Evolutionary conservation across 768 basidiomycete genomes (phyloP).

Genomic region (Xerocomellus amylosporus): DNA sequence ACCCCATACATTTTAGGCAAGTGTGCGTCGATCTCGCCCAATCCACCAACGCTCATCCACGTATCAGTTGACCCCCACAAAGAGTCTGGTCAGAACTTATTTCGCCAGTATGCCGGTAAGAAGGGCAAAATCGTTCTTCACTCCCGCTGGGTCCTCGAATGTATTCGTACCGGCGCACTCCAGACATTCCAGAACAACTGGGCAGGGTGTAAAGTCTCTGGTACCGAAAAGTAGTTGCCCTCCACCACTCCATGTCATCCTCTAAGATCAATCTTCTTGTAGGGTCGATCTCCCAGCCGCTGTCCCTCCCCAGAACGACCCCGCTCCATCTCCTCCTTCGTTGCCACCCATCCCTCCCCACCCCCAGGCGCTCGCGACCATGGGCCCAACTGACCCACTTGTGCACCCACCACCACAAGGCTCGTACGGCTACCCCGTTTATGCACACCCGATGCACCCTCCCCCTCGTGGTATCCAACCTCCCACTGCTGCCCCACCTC

Average conservation of each 20-base stretch:
- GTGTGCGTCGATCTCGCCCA: slow-evolving; percentile 23
- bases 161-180: slow-evolving; percentile 62
- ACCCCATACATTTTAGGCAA: slow-evolving; percentile 78
- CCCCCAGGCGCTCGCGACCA: slow-evolving; percentile 28
- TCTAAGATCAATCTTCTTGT: background rate
- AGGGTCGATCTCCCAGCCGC: slow-evolving; percentile 27
- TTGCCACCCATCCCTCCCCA: slow-evolving; percentile 29
- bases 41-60: slow-evolving; percentile 2
- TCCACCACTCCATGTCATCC: background rate
- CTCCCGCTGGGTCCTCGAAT: slow-evolving; percentile 74
- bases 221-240: slow-evolving; percentile 61
- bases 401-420: slow-evolving; percentile 31
- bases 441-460: slow-evolving; percentile 40
- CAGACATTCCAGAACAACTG: slow-evolving; percentile 76
- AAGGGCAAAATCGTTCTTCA: slow-evolving; percentile 77
- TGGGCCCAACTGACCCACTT: slow-evolving; percentile 27
- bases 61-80: slow-evolving; percentile 71
- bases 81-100: slow-evolving; percentile 76
- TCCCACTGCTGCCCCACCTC: slow-evolving; percentile 49
- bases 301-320: slow-evolving; percentile 21
- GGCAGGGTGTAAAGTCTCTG: slow-evolving; percentile 79
- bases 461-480: slow-evolving; percentile 43
- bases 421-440: slow-evolving; percentile 34
- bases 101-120: slow-evolving; percentile 74
- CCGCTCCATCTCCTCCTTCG: slow-evolving; percentile 24